Percentiles rank a stretch among this genome's conserved stretches.
phyloP scores from a whole-genome alignment of 768 basidiomycete genomes.

The Pleurotus platypus region DNA sequence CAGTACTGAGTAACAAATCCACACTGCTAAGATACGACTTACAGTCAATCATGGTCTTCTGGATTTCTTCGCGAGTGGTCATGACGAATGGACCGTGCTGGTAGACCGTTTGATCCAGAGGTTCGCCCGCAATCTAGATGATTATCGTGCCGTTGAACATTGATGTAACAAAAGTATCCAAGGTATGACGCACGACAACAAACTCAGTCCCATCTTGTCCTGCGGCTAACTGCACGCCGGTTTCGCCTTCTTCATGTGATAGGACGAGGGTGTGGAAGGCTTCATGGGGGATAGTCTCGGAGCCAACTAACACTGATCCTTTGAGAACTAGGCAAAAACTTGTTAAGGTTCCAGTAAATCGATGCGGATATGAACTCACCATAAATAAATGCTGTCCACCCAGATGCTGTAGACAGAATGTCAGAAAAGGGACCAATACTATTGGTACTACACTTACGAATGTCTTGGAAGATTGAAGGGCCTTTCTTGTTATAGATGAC shows the following conservation, averaged over 20 bases:
- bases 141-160: conserved; percentile 6
- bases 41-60: conserved; percentile 82
- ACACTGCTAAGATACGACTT: conserved; percentile 18
- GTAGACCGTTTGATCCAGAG: conserved; percentile 82
- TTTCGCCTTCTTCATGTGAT: conserved; percentile 52
- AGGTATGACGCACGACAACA: conserved; percentile 50
- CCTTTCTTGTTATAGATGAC: conserved; percentile 61
- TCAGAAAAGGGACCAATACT: not conserved
- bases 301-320: conserved; percentile 64
- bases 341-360: not conserved
- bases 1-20: not conserved
- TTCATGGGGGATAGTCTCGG: conserved; percentile 40
- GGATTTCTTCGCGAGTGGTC: conserved; percentile 76
- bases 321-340: conserved; percentile 44
- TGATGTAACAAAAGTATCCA: too few species aligned
- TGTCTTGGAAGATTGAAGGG: conserved; percentile 67
- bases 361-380: conserved; percentile 38
- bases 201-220: conserved; percentile 64
- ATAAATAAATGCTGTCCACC: conserved; percentile 90
- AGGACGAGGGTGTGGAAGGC: conserved; percentile 84
- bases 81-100: conserved; percentile 90
- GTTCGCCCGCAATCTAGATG: conserved; percentile 75
- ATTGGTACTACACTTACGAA: conserved; percentile 49
- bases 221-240: conserved; percentile 66
- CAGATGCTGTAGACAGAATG: conserved; percentile 43